Percentiles rank a stretch among this genome's conserved stretches.
Evolutionary conservation across 2,329 filamentous ascomycete genomes (phyloP).

Genomic region (Penicillium crustosum): DNA sequence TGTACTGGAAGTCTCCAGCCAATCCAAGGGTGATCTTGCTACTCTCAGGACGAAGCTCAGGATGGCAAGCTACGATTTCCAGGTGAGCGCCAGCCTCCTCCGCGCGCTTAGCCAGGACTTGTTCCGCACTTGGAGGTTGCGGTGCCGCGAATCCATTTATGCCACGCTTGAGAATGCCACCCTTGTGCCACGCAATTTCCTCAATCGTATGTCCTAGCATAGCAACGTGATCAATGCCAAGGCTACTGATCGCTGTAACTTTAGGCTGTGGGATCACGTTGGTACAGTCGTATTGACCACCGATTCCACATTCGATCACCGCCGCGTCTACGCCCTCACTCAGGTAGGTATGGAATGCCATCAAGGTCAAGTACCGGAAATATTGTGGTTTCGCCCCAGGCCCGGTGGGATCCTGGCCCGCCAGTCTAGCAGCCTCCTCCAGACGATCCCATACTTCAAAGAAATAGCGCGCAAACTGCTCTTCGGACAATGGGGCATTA

Average conservation of each 20-base stretch:
- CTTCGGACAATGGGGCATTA: conserved; percentile 66
- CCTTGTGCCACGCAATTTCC: conserved; percentile 89
- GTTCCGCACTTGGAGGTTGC: conserved; percentile 56
- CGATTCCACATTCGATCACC: conserved; percentile 90
- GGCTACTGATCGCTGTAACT: conserved; percentile 71
- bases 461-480: conserved; percentile 72
- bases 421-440: conserved; percentile 53
- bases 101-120: conserved; percentile 58
- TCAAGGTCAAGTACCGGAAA: conserved; percentile 85
- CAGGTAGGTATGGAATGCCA: conserved; percentile 83
- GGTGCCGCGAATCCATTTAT: conserved; percentile 63
- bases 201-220: conserved; percentile 78
- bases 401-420: conserved; percentile 53
- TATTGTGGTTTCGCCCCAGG: conserved; percentile 75
- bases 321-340: conserved; percentile 72
- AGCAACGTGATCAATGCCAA: conserved; percentile 81
- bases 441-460: conserved; percentile 79
- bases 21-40: conserved; percentile 56
- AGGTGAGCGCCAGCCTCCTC: conserved; percentile 51
- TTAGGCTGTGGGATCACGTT: conserved; percentile 75
- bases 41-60: conserved; percentile 39
- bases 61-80: conserved; percentile 51
- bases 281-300: conserved; percentile 89
- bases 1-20: conserved; percentile 62
- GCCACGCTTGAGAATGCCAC: conserved; percentile 75